Evolutionary conservation across 139 green algal species (phyloP).

Genomic region (Coelastrella sp.): DNA sequence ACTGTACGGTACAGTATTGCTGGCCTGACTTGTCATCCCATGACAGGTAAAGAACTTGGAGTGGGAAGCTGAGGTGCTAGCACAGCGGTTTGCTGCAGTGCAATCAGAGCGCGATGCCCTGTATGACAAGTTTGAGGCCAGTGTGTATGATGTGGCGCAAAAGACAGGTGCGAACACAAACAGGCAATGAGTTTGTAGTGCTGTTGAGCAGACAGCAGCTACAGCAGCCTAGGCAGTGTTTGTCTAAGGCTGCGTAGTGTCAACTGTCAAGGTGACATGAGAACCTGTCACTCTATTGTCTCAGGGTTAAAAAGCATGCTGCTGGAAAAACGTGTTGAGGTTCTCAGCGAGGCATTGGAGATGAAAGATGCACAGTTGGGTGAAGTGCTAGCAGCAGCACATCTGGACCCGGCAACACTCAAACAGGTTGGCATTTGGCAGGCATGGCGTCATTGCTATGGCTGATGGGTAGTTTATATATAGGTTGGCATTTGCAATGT

Average conservation of each 20-base stretch:
- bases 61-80: slow-evolving; percentile 88
- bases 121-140: slow-evolving; percentile 81
- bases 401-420: slow-evolving; percentile 82
- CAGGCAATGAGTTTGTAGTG: background rate
- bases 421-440: slow-evolving; percentile 50
- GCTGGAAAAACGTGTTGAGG: slow-evolving; percentile 80
- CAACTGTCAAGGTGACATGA: no score
- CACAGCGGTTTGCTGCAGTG: slow-evolving; percentile 79
- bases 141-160: slow-evolving; percentile 86
- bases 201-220: no score
- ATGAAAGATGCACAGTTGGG: slow-evolving; percentile 85
- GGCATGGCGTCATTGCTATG: background rate
- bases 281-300: no score
- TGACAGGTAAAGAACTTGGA: slow-evolving; percentile 80
- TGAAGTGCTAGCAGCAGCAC: slow-evolving; percentile 85
- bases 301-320: slow-evolving; percentile 68
- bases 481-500: no score
- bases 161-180: slow-evolving; percentile 55
- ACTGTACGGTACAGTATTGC: background rate
- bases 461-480: background rate
- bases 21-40: background rate
- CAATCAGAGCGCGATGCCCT: slow-evolving; percentile 82
- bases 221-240: no score
- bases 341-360: slow-evolving; percentile 69
- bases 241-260: no score